Evolutionary conservation across 2,329 filamentous ascomycete genomes (phyloP), one percentile per base, ranked within the genome.

Genomic region (Hypomyces perniciosus): DNA sequence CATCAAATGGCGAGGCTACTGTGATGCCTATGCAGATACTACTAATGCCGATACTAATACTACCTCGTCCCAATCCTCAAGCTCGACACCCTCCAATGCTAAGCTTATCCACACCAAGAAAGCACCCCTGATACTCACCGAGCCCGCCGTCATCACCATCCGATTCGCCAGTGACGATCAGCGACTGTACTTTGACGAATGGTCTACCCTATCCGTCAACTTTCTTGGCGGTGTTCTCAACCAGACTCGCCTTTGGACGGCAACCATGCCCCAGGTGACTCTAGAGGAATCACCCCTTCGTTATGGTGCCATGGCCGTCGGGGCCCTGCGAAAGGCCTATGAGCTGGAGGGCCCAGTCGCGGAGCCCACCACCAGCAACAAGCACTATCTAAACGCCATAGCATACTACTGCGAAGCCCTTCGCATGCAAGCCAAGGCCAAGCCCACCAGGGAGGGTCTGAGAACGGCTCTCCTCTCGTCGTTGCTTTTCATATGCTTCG

Each of bases 401-500:
- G 59, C 64, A 10, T 69, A 69, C 51, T 72, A 72, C 34, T 72
- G 70, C 52, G 63, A 71, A 46, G 70, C 70, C 6, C 57, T 72
- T n/a, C 68, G 68, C 3, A 55, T 71, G 7, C 70, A 72, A 35
- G 61, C 68, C 7, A 64, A 65, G 35, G 68, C 69, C 1, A 62
- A 56, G 33, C 67, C 69, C 2, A 66, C 62, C 2, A 64, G 60
- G 5, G 66, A 68, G n/a, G 65, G 66, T 2, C 53, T 72, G 5
- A 61, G 68, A 8, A 72, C 70, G 2, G 69, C 70, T 0, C 55
- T 72, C 47, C 51, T 72, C 6, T 63, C 70, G 1, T 72, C 70
- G 0, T 58, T 72, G 4, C 53, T 72, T 0, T 72, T 72, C 38
- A 68, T 72, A 37, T 71, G 69, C 50, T 72, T 72, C 33, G 70